Percentiles rank a stretch among this genome's conserved stretches.
phyloP scores from a whole-genome alignment of 2,329 filamentous ascomycete species.

The Alternaria triticina region DNA sequence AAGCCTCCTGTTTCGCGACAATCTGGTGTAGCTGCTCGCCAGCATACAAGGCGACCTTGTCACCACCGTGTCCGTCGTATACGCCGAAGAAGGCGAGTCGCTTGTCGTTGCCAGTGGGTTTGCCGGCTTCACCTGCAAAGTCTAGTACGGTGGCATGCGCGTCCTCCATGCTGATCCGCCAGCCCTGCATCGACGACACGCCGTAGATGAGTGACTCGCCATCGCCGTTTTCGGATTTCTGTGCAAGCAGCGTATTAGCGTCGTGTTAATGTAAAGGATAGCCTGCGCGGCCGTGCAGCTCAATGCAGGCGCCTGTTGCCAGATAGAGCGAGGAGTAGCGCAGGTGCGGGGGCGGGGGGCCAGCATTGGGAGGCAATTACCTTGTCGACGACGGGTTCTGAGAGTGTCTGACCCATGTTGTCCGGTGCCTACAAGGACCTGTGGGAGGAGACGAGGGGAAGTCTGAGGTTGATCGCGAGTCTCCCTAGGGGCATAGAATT shows the following conservation, averaged over 20 bases:
- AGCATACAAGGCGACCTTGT: slow-evolving; percentile 92
- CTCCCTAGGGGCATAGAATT: slow-evolving; percentile 44
- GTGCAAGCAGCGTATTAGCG: slow-evolving; percentile 9
- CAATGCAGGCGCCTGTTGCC: slow-evolving; percentile 19
- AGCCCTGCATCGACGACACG: slow-evolving; percentile 98
- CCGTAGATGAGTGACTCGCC: slow-evolving; percentile 94
- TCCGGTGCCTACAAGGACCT: slow-evolving; percentile 39
- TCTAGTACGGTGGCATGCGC: slow-evolving; percentile 90
- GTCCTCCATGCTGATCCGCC: slow-evolving; percentile 99
- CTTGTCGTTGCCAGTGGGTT: slow-evolving; percentile 69
- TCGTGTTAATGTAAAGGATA: background rate
- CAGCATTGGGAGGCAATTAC: slow-evolving; percentile 61
- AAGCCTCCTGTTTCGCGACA: slow-evolving; percentile 91
- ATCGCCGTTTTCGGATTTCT: slow-evolving; percentile 88
- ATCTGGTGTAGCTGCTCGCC: slow-evolving; percentile 95
- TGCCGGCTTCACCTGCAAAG: slow-evolving; percentile 63
- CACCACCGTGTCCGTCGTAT: slow-evolving; percentile 96
- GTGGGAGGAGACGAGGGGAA: slow-evolving; percentile 26
- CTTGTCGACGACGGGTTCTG: slow-evolving; percentile 99
- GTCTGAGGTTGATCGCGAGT: slow-evolving; percentile 26
- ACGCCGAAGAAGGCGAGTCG: slow-evolving; percentile 96
- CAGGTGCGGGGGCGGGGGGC: slow-evolving; percentile 40
- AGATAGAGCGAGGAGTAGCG: slow-evolving; percentile 10
- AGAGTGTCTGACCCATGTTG: slow-evolving; percentile 96
- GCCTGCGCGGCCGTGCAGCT: slow-evolving; percentile 1